Percentiles rank a stretch among this genome's conserved stretches.
Conservation (phyloP, 73 alveolate genomes). For the Paramecium sonneborni region DNA sequence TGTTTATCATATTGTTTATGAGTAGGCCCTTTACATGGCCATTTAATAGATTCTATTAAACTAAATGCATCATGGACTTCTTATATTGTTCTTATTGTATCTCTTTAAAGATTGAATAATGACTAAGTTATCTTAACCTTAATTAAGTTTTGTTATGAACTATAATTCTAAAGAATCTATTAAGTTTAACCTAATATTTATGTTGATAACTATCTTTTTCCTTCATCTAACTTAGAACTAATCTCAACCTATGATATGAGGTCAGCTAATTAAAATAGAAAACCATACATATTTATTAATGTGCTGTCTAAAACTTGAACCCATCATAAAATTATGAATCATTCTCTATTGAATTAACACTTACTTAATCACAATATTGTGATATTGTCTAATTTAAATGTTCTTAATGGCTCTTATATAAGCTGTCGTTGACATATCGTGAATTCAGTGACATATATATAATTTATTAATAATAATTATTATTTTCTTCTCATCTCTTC, state of each 20-base stretch:
- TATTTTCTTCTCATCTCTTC: neutral
- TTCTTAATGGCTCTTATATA: neutral
- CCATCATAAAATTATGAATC: neutral
- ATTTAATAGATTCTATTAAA: neutral
- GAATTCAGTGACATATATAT: neutral
- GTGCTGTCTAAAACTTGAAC: neutral
- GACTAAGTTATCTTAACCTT: neutral
- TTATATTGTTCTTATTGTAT: neutral
- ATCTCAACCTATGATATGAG: neutral
- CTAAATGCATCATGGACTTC: neutral
- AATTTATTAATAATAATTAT: conserved; percentile 2
- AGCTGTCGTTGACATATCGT: neutral
- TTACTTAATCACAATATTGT: conserved; percentile 57
- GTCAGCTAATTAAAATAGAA: neutral
- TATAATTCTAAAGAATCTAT: neutral
- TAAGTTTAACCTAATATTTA: neutral
- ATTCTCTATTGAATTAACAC: conserved; percentile 72
- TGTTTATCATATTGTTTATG: neutral
- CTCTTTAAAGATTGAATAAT: neutral
- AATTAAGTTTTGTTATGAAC: neutral
- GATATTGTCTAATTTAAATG: neutral
- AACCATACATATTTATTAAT: neutral
- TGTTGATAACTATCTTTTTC: neutral
- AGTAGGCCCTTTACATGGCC: conserved; percentile 2
- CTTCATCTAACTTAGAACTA: neutral